Evolutionary conservation across 108 stramenopile species (phyloP).

Genomic region (Nitzschia sp.): DNA sequence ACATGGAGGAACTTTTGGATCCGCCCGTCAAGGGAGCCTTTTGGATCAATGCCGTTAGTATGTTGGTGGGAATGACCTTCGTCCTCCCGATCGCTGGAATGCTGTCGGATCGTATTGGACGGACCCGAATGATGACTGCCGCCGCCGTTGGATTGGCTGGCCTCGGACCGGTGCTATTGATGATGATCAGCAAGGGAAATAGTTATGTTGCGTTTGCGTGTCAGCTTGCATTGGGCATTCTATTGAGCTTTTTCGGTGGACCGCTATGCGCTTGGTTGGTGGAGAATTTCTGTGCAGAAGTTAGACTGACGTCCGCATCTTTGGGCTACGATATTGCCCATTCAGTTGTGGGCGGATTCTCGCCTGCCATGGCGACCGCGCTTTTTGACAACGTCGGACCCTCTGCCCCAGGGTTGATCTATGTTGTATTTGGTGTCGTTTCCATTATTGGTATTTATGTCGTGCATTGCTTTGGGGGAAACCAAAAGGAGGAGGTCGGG

Average conservation of each 20-base stretch:
- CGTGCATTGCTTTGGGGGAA: slow-evolving; percentile 23
- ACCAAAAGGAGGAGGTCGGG: not conserved
- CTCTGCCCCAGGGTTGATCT: slow-evolving; percentile 50
- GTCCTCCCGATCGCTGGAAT: slow-evolving; percentile 57
- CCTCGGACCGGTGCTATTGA: slow-evolving; percentile 48
- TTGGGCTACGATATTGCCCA: slow-evolving; percentile 71
- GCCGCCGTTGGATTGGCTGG: slow-evolving; percentile 40
- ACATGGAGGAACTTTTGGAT: slow-evolving; percentile 57
- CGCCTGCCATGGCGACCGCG: slow-evolving; percentile 62
- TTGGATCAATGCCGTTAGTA: slow-evolving; percentile 55
- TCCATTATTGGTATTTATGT: slow-evolving; percentile 34
- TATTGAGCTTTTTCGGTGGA: slow-evolving; percentile 57
- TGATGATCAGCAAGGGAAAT: slow-evolving; percentile 50
- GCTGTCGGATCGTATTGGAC: slow-evolving; percentile 55
- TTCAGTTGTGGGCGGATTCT: slow-evolving; percentile 59
- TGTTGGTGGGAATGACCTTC: slow-evolving; percentile 55
- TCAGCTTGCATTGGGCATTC: slow-evolving; percentile 54
- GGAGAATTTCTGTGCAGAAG: slow-evolving; percentile 60
- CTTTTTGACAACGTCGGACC: slow-evolving; percentile 45
- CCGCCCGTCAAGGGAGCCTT: slow-evolving; percentile 63
- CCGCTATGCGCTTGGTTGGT: slow-evolving; percentile 71
- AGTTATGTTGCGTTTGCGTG: slow-evolving; percentile 43
- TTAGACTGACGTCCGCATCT: slow-evolving; percentile 54
- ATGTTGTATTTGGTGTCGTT: slow-evolving; percentile 48
- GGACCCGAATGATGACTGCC: slow-evolving; percentile 47